Evolutionary conservation across 176 grass and related monocot genomes (phyloP), one percentile per base, ranked within the genome.

Genomic region (Otatea glauca): DNA sequence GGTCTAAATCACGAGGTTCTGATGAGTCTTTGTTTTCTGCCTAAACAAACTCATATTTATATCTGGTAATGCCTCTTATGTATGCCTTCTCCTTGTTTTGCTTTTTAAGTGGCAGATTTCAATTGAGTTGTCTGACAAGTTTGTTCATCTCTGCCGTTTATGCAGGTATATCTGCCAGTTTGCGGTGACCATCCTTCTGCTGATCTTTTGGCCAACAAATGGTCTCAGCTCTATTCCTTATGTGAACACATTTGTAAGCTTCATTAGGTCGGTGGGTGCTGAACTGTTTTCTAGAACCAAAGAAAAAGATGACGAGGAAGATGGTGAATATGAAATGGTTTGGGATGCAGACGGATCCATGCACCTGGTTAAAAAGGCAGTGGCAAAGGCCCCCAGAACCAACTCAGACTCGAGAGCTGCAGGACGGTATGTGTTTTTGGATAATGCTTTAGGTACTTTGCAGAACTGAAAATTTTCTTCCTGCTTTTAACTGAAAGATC

Each of bases 41-140:
- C 96, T 54, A 75, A 89, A 80, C 96, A 98, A 94, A 94, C 91
- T 85, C 91, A 96, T 83, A 94, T 98, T 72, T 98, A 98, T 86
- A 73, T 98, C 78, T 92, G 93, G 96, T 98, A 92, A 68, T 56
- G 65, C 24, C 76, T 67, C 54, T 73, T 15, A 4, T 20, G 11
- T 70, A 29, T 29, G 42, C 14, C 50, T 75, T 37, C 34, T 86
- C 24, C 45, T 35, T 82, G 39, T 56, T 49, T 48, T 88, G 48
- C 72, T 80, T 68, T 44, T 29, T 55, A 43, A 17, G 44, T 77
- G 72, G 3, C 16, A 51, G 13, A 53, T 77, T 44, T 81, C 54
- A 56, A 12, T 69, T 14, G 20, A 78, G 83, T 17, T 65, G 7
- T 70, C 37, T 70, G 29, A 63, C 56, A 79, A 87, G 7, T 70